Percentiles rank a stretch among this genome's conserved stretches.
Conservation (phyloP, 495 filamentous ascomycete genomes). For the Hypoxylon fuscum region DNA sequence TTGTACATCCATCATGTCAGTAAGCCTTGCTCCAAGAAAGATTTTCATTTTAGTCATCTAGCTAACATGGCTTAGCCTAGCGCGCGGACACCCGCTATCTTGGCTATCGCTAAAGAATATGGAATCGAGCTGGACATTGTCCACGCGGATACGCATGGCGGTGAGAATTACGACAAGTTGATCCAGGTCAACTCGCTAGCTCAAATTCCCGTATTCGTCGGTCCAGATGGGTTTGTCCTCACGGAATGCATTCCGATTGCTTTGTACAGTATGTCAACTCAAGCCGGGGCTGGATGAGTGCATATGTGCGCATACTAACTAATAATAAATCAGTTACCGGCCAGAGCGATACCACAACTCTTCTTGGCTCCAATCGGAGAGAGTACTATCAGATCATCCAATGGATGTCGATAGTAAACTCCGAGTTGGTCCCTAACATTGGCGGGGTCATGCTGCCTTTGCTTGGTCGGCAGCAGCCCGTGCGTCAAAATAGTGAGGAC, state of each 20-base stretch:
- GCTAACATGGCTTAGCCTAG: neutral
- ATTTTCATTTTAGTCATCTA: neutral
- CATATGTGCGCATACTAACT: slow-evolving; percentile 3
- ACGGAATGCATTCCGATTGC: slow-evolving; percentile 18
- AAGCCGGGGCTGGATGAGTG: neutral
- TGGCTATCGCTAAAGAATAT: neutral
- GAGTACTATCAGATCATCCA: slow-evolving; percentile 2
- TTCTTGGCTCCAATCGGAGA: neutral
- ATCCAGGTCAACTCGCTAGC: slow-evolving; percentile 20
- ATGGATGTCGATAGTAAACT: slow-evolving; percentile 18
- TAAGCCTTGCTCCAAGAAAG: neutral
- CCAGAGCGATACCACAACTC: slow-evolving; percentile 4
- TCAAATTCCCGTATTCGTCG: slow-evolving; percentile 15
- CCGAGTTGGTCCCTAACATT: slow-evolving; percentile 4
- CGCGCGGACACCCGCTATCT: neutral
- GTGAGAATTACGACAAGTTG: neutral
- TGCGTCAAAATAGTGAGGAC: slow-evolving; percentile 6
- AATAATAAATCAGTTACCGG: slow-evolving; percentile 2
- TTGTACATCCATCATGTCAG: slow-evolving; percentile 13
- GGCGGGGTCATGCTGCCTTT: slow-evolving; percentile 12
- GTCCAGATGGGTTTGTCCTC: slow-evolving; percentile 12
- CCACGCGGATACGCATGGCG: neutral
- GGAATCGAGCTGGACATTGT: neutral
- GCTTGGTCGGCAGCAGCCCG: neutral
- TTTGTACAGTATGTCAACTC: slow-evolving; percentile 3